Evolutionary conservation across 352 stramenopile genomes (phyloP).

Genomic region (Globisporangium yorkense): DNA sequence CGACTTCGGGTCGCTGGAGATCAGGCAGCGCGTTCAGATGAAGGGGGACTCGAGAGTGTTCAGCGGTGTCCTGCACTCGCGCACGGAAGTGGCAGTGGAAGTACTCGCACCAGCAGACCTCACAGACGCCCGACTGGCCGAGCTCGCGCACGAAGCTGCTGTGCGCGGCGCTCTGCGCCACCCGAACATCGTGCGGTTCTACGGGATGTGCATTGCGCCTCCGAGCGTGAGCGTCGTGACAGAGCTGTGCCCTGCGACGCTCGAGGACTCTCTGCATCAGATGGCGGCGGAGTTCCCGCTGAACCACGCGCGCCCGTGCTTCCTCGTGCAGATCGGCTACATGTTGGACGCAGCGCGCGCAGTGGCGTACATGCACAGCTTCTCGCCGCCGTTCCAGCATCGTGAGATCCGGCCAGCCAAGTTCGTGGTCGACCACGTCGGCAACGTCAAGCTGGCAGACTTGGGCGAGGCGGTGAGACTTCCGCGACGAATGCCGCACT

Average conservation of each 20-base stretch:
- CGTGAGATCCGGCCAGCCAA: constrained; percentile 60
- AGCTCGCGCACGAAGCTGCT: constrained; percentile 57
- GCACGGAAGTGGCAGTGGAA: constrained; percentile 40
- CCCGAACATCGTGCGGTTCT: constrained; percentile 62
- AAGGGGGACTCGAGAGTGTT: constrained; percentile 42
- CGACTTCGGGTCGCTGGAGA: constrained; percentile 53
- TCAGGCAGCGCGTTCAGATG: constrained; percentile 34
- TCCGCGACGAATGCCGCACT: constrained; percentile 6
- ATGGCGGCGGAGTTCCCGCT: constrained; percentile 9
- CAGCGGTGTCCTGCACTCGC: constrained; percentile 28
- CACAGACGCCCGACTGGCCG: constrained; percentile 36
- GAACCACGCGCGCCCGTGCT: constrained; percentile 18
- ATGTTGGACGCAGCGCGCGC: constrained; percentile 57
- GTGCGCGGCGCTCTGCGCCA: constrained; percentile 41
- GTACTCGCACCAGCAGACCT: constrained; percentile 46
- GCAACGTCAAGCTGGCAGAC: constrained; percentile 59
- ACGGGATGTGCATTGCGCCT: constrained; percentile 54
- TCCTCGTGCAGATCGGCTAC: constrained; percentile 43
- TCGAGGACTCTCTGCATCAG: constrained; percentile 33
- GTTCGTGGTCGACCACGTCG: constrained; percentile 44
- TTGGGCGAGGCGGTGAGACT: constrained; percentile 50
- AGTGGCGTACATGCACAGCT: constrained; percentile 62
- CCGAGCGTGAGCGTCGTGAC: constrained; percentile 57
- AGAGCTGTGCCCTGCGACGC: constrained; percentile 43
- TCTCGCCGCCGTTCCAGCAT: constrained; percentile 53